Evolutionary conservation across 2,329 filamentous ascomycete genomes (phyloP).

Genomic region (Cryphonectria radicalis): DNA sequence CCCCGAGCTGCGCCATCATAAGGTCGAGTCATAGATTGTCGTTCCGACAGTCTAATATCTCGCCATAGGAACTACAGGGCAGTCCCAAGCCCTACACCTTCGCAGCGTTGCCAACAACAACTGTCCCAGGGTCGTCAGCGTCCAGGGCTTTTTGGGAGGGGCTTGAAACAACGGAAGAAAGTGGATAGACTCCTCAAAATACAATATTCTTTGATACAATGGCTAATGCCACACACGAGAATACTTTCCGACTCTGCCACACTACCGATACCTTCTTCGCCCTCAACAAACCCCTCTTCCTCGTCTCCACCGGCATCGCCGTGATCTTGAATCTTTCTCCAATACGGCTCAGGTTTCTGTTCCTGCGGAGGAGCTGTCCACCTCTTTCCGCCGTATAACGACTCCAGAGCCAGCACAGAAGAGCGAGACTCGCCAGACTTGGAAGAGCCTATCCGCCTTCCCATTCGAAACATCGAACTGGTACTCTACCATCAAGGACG

Average conservation of each 20-base stretch:
- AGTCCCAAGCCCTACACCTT: not conserved
- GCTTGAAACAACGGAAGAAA: too few relatives aligned
- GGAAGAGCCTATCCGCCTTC: constrained; percentile 56
- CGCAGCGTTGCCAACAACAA: not conserved
- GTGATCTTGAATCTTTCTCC: too few relatives aligned
- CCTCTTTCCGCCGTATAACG: constrained; percentile 69
- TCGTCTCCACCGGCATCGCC: constrained; percentile 53
- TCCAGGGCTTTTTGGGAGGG: too few relatives aligned
- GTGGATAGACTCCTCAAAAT: too few relatives aligned
- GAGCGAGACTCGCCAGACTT: constrained; percentile 54
- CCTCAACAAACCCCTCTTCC: constrained; percentile 60
- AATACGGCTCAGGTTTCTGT: too few relatives aligned
- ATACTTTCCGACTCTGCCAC: constrained; percentile 55
- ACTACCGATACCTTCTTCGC: constrained; percentile 59
- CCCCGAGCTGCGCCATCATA: not conserved
- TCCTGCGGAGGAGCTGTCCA: constrained; percentile 55
- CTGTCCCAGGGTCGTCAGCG: not conserved
- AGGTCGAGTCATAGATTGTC: not conserved
- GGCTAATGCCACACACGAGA: constrained; percentile 25
- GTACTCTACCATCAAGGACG: constrained; percentile 58
- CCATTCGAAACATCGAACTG: constrained; percentile 54
- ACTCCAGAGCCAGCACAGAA: constrained; percentile 44
- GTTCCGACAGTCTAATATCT: not conserved
- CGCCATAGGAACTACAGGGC: not conserved
- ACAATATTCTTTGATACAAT: too few relatives aligned